phyloP scores from a whole-genome alignment of 2,329 filamentous ascomycete genomes.

The Ophiocordyceps australis region DNA sequence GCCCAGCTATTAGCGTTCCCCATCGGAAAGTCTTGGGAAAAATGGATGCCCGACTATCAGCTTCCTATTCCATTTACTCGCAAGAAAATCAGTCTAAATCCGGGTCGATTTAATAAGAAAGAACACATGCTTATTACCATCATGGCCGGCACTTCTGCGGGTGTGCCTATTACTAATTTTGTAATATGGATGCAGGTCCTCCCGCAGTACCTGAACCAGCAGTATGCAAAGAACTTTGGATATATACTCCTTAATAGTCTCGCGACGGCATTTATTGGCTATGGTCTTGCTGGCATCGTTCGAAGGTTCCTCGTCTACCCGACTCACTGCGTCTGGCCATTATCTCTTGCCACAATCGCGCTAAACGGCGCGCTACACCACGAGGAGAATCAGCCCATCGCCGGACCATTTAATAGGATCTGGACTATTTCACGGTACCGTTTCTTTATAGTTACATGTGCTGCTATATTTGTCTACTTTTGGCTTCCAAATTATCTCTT shows the following conservation, averaged over 20 bases:
- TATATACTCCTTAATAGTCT: conserved; percentile 32
- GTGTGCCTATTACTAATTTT: conserved; percentile 27
- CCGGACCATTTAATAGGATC: conserved; percentile 11
- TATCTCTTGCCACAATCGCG: conserved; percentile 28
- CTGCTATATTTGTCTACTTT: conserved; percentile 31
- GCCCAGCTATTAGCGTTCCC: conserved; percentile 34
- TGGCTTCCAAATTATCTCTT: conserved; percentile 36
- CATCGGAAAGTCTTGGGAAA: conserved; percentile 24
- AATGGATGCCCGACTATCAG: conserved; percentile 20
- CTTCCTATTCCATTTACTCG: conserved; percentile 19
- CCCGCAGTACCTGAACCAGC: conserved; percentile 29
- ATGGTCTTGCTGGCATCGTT: conserved; percentile 31
- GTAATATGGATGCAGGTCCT: conserved; percentile 30
- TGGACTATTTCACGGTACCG: conserved; percentile 23
- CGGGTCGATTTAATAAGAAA: conserved; percentile 33
- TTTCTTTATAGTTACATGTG: conserved; percentile 25
- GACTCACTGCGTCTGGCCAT: conserved; percentile 33
- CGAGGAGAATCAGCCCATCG: conserved; percentile 12
- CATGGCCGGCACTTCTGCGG: conserved; percentile 33
- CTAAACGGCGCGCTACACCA: conserved; percentile 29
- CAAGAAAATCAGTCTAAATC: conserved; percentile 19
- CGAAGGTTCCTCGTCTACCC: conserved; percentile 33
- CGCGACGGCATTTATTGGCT: conserved; percentile 35
- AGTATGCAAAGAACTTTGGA: conserved; percentile 23
- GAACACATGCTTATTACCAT: conserved; percentile 37